Evolutionary conservation across 2,329 filamentous ascomycete genomes (phyloP).

Genomic region (Ascochyta viciae-villosae): DNA sequence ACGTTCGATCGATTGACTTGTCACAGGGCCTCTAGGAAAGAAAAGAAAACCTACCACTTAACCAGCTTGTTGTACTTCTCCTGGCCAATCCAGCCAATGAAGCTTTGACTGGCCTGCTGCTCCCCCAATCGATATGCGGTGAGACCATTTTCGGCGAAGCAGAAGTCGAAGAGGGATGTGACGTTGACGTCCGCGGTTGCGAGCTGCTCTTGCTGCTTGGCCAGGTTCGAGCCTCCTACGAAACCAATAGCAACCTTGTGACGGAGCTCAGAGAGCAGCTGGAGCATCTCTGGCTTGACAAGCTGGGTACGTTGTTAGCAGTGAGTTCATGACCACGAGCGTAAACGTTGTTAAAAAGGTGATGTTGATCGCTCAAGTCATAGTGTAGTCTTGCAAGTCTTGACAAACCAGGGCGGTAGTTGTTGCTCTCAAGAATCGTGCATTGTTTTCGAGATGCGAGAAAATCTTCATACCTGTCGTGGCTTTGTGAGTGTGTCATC

Average conservation of each 20-base stretch:
- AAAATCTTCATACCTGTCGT: constrained; percentile 64
- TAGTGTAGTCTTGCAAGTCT: neutral
- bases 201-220: constrained; percentile 96
- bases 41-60: constrained; percentile 56
- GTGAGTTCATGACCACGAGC: neutral
- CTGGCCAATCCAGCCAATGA: constrained; percentile 93
- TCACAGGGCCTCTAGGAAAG: neutral
- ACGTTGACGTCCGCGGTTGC: constrained; percentile 72
- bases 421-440: too few relatives aligned
- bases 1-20: neutral
- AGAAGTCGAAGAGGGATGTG: constrained; percentile 91
- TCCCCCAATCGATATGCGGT: constrained; percentile 86
- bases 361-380: neutral
- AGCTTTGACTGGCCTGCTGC: constrained; percentile 77
- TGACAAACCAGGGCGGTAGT: neutral
- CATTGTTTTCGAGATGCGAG: neutral
- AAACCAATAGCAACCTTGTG: constrained; percentile 89
- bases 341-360: too few relatives aligned
- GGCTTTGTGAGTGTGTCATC: constrained; percentile 90
- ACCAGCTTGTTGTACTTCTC: constrained; percentile 80
- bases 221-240: constrained; percentile 90
- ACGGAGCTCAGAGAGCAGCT: constrained; percentile 78
- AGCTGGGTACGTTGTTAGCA: constrained; percentile 54
- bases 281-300: constrained; percentile 81
- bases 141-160: constrained; percentile 96